Evolutionary conservation across 2,329 filamentous ascomycete genomes (phyloP).

Genomic region (Clonostachys sp.): DNA sequence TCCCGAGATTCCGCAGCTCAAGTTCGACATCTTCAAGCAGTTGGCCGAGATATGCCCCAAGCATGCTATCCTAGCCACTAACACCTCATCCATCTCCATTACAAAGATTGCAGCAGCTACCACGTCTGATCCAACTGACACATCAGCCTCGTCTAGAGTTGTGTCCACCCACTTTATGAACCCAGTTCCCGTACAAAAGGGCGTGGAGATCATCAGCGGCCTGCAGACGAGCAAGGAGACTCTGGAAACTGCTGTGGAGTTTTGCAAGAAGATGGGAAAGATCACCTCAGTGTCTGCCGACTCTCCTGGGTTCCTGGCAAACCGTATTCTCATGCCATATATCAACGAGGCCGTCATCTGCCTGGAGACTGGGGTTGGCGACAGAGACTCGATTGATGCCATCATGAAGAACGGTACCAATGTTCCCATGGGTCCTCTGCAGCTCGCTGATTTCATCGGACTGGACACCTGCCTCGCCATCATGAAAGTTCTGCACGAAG

Average conservation of each 20-base stretch:
- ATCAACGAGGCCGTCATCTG: slow-evolving; percentile 98
- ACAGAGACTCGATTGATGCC: slow-evolving; percentile 85
- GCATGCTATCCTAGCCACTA: slow-evolving; percentile 90
- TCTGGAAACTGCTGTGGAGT: slow-evolving; percentile 74
- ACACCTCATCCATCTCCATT: slow-evolving; percentile 98
- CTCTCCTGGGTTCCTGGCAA: slow-evolving; percentile 90
- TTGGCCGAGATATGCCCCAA: slow-evolving; percentile 77
- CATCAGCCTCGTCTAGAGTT: slow-evolving; percentile 78
- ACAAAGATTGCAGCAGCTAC: slow-evolving; percentile 92
- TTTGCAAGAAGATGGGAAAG: slow-evolving; percentile 92
- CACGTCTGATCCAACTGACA: slow-evolving; percentile 71
- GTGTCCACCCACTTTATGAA: slow-evolving; percentile 99
- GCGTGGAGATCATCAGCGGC: slow-evolving; percentile 94
- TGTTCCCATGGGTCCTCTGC: slow-evolving; percentile 94
- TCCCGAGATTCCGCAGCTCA: slow-evolving; percentile 84
- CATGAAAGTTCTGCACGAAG: slow-evolving; percentile 89
- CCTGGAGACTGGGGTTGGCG: slow-evolving; percentile 86
- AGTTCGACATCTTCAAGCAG: slow-evolving; percentile 80
- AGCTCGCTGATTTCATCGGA: slow-evolving; percentile 94
- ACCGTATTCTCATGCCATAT: slow-evolving; percentile 97
- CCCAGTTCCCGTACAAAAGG: slow-evolving; percentile 93
- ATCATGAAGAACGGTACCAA: slow-evolving; percentile 99
- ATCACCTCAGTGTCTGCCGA: slow-evolving; percentile 83
- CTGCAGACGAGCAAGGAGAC: slow-evolving; percentile 85
- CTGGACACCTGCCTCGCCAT: slow-evolving; percentile 94